phyloP scores from a whole-genome alignment of 2,329 filamentous ascomycete species.

The Phyllosticta citriasiana region DNA sequence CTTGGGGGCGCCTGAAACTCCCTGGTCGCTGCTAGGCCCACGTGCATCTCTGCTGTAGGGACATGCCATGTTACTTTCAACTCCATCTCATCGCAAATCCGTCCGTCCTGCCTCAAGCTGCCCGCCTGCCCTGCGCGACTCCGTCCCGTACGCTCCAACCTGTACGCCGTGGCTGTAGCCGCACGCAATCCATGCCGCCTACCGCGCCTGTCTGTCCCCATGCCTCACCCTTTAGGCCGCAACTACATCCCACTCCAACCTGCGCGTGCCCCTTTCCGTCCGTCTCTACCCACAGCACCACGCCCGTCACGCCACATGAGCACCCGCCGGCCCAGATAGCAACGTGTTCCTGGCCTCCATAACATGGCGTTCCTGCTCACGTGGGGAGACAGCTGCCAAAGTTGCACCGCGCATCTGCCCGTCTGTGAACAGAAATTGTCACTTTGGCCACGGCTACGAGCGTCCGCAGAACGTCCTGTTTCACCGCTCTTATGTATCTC shows the following conservation, averaged over 20 bases:
- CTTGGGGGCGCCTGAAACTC: too few relatives aligned
- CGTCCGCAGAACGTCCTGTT: neutral
- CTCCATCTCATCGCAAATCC: neutral
- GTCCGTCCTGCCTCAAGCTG: neutral
- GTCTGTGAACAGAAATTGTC: neutral
- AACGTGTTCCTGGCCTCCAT: slow-evolving; percentile 4
- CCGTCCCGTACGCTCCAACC: neutral
- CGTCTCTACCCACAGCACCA: neutral
- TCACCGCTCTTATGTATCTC: neutral
- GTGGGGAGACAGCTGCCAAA: neutral
- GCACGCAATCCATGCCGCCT: neutral
- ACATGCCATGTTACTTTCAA: neutral
- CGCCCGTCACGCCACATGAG: neutral
- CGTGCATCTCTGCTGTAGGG: neutral
- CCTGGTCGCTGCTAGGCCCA: neutral
- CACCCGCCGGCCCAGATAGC: neutral
- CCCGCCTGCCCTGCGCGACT: neutral
- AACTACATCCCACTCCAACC: neutral
- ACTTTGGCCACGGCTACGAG: neutral
- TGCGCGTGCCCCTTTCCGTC: neutral
- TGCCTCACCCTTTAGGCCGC: neutral
- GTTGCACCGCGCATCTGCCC: neutral
- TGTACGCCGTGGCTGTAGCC: neutral
- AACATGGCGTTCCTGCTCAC: neutral
- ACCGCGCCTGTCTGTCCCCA: neutral